Evolutionary conservation across 257 asterid species (phyloP), one percentile per base, ranked within the genome.

Genomic region (Coffea canephora): DNA sequence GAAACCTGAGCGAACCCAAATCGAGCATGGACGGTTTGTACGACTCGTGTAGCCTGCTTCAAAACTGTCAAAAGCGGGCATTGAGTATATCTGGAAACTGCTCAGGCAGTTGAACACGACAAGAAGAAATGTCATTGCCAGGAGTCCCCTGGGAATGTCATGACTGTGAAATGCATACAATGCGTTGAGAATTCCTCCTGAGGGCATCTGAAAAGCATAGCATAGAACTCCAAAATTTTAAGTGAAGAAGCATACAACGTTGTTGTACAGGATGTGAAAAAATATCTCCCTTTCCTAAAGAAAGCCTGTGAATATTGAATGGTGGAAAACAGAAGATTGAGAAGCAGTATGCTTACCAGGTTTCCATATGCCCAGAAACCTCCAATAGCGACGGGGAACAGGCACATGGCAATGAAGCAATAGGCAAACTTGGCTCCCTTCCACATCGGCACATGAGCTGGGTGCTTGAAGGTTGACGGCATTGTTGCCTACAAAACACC

Each of bases 51-150:
- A 96, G 55, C 97, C 91, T 1, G 99, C 97, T 83, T 96, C 98
- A 3, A 96, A 96, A 52, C 98, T 96, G 88, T 96, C 99, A 11
- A 96, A 96, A 5, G 90, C 98, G 0, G 99, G 99, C 99, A 96
- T 96, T 0, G 99, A 94, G 88, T 96, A 94, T 84, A 94, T 96
- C 73, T 94, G 99, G 91, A 96, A 96, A 86, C 99, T 96, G 83
- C 99, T 96, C 86, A 96, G 73, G 88, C 99, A 96, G 89, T 90
- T 96, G 91, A 96, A 94, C n/a, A 96, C 99, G 3, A 96, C 99
- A 2, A 94, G 92, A 72, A 96, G 96, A 75, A 96, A 96, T 18
- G 98, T 88, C 87, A 89, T 68, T 3, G 96, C 98, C 0, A 96
- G 89, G 66, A 96, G 91, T 45, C 96, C 98, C 54, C 96, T 84